phyloP scores from a whole-genome alignment of 2,329 filamentous ascomycete species.

The Chaetomium sp. region DNA sequence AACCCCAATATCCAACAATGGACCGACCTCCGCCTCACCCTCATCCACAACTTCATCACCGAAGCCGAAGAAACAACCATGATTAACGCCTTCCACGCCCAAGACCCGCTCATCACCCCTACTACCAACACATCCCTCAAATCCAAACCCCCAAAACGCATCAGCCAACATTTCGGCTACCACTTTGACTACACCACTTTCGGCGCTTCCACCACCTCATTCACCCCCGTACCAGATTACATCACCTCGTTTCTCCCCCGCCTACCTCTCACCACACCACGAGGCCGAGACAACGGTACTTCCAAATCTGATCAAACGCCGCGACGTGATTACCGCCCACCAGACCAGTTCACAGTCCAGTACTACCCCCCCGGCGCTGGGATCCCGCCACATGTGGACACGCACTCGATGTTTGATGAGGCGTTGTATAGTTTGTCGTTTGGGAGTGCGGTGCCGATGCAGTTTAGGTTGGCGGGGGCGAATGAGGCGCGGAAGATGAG shows the following conservation, averaged over 20 bases:
- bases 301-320: too few relatives aligned
- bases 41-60: slow-evolving; percentile 24
- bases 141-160: slow-evolving; percentile 9
- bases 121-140: neutral
- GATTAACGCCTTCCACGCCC: slow-evolving; percentile 21
- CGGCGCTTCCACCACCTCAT: slow-evolving; percentile 17
- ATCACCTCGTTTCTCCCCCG: slow-evolving; percentile 26
- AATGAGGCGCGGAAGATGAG: slow-evolving; percentile 25
- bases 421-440: slow-evolving; percentile 39
- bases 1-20: slow-evolving; percentile 19
- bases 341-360: slow-evolving; percentile 50
- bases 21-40: slow-evolving; percentile 19
- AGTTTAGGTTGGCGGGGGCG: slow-evolving; percentile 30
- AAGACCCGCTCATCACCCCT: neutral
- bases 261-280: slow-evolving; percentile 19
- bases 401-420: slow-evolving; percentile 43
- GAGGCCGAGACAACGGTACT: too few relatives aligned
- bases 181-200: slow-evolving; percentile 25
- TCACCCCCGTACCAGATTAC: slow-evolving; percentile 22
- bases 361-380: slow-evolving; percentile 54
- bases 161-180: slow-evolving; percentile 24
- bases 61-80: slow-evolving; percentile 19
- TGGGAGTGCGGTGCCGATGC: slow-evolving; percentile 38
- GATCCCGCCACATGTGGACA: slow-evolving; percentile 56
- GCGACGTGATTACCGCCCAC: slow-evolving; percentile 32